phyloP scores from a whole-genome alignment of 257 asterid species.

The Ajuga chamaepitys region DNA sequence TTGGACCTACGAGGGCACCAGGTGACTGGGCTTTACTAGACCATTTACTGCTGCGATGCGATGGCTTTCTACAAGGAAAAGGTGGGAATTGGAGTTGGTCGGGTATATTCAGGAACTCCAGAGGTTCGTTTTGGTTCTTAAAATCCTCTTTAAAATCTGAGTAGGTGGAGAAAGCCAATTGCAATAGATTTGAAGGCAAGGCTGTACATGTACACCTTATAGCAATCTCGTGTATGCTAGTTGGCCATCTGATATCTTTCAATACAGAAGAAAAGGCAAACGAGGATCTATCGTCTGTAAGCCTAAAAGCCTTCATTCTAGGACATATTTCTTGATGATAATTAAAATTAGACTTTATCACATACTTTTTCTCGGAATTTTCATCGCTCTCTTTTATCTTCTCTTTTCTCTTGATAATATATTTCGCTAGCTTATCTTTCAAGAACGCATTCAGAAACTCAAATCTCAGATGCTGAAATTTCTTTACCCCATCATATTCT shows the following conservation, averaged over 20 bases:
- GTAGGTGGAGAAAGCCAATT: slow-evolving; percentile 36
- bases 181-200: slow-evolving; percentile 42
- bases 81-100: slow-evolving; percentile 29
- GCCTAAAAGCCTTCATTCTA: slow-evolving; percentile 27
- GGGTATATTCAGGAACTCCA: slow-evolving; percentile 39
- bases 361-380: slow-evolving; percentile 17
- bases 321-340: slow-evolving; percentile 36
- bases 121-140: slow-evolving; percentile 17
- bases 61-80: slow-evolving; percentile 41
- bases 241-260: slow-evolving; percentile 47
- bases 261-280: slow-evolving; percentile 20
- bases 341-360: slow-evolving; percentile 1
- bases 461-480: slow-evolving; percentile 28
- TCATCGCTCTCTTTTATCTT: slow-evolving; percentile 15
- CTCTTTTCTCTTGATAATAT: slow-evolving; percentile 25
- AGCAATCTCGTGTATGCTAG: slow-evolving; percentile 62
- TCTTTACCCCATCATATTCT: slow-evolving; percentile 30
- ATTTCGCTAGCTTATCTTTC: slow-evolving; percentile 32
- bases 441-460: slow-evolving; percentile 46
- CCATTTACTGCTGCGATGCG: slow-evolving; percentile 40
- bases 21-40: slow-evolving; percentile 32
- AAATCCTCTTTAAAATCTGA: slow-evolving; percentile 21
- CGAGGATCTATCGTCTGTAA: slow-evolving; percentile 20
- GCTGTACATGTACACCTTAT: slow-evolving; percentile 36
- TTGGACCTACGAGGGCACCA: slow-evolving; percentile 33